Evolutionary conservation across 1,284 basidiomycete genomes (phyloP), one percentile per base, ranked within the genome.

Genomic region (Chondrostereum purpureum): DNA sequence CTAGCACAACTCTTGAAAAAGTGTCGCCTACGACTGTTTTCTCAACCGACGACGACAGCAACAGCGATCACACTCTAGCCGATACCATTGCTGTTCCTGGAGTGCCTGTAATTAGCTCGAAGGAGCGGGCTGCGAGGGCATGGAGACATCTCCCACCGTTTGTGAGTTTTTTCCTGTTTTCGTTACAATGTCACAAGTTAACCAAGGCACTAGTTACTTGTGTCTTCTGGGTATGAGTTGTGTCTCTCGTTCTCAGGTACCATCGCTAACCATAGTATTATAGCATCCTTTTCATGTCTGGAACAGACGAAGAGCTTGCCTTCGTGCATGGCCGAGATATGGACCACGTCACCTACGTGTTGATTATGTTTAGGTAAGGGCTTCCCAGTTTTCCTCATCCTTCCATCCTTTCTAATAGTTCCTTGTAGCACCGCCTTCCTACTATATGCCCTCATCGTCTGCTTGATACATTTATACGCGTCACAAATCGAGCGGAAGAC

Each of bases 61-160:
- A 68, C 37, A 84, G 79, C 55, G 84, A 87, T 21, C 81, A 81
- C 55, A 86, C 83, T 0, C 65, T 86, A 2, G 65, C 77, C 3
- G 77, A 73, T 27, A 53, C 56, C 19, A 27, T 53, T 4, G 48
- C 57, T 4, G 52, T 22, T 13, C 39, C n/a, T n/a, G 27, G 51
- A 14, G 53, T 58, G 5, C 53, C 59, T 17, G 54, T 49, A 14
- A 49, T 51, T 11, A 23, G 50, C 18, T 10, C 53, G 8, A 67
- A 62, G 46, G 58, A 58, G 13, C 64, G 66, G 11, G 70, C 73
- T 16, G 67, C 74, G 5, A 71, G 71, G 39, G 75, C 87, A 4
- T 94, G 92, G 68, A 78, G 90, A 51, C 90, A 94, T 63, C 62
- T 94, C 10, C 78, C 89, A 12, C 87, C 92, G 34, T 92, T 92